Percentiles rank a stretch among this genome's conserved stretches.
Evolutionary conservation across 371 early-diverging fungal genomes (phyloP).

Genomic region (Mycotypha africana): DNA sequence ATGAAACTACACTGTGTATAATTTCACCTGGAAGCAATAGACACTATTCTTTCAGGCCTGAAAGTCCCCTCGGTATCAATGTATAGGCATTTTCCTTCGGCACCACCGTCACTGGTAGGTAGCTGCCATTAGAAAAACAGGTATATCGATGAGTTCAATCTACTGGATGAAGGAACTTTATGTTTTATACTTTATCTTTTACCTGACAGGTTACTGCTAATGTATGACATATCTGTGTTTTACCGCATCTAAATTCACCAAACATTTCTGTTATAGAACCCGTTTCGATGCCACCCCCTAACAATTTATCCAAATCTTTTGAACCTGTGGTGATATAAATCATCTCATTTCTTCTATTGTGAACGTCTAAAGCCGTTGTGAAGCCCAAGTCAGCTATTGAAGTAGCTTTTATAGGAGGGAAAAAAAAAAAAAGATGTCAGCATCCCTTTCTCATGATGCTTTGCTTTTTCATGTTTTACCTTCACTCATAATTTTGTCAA

Average conservation of each 20-base stretch:
- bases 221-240: constrained; percentile 97
- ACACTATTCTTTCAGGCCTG: constrained; percentile 88
- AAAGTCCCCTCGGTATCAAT: constrained; percentile 99
- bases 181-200: too few species aligned
- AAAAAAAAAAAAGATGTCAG: neutral
- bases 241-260: constrained; percentile 99
- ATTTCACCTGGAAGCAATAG: constrained; percentile 92
- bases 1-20: too few species aligned
- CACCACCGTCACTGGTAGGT: constrained; percentile 84
- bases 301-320: constrained; percentile 86
- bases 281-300: constrained; percentile 96
- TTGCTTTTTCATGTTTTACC: constrained; percentile 55
- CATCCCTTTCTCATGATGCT: too few species aligned
- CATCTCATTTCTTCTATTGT: constrained; percentile 76
- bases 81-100: constrained; percentile 96
- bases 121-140: constrained; percentile 73
- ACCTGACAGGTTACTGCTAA: constrained; percentile 97
- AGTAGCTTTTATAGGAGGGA: constrained; percentile 45
- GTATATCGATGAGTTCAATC: too few species aligned
- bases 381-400: constrained; percentile 95
- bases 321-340: constrained; percentile 93
- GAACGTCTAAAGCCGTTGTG: constrained; percentile 90
- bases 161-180: too few species aligned
- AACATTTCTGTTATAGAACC: constrained; percentile 98
- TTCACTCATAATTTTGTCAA: constrained; percentile 92